Conservation (phyloP, 345 rosid genomes). For the Excoecaria agallocha region DNA sequence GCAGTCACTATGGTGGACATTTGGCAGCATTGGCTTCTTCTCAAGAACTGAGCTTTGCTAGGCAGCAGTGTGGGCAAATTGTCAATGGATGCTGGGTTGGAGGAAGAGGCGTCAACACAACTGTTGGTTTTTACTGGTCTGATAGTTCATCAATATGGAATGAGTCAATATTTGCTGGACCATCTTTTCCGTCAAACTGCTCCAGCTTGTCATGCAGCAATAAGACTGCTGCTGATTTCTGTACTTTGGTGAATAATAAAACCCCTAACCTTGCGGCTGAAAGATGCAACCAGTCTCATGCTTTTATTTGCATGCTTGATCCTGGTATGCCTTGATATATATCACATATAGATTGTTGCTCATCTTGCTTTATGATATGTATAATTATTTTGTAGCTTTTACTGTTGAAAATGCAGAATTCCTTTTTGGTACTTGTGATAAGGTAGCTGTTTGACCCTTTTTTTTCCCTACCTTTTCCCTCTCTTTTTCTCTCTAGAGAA, state of each 20-base stretch:
- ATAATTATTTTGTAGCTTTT: neutral
- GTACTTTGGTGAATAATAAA: conserved; percentile 54
- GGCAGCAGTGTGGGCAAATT: conserved; percentile 45
- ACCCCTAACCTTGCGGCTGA: conserved; percentile 43
- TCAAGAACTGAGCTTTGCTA: conserved; percentile 51
- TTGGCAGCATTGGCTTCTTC: conserved; percentile 58
- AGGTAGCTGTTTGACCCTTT: conserved; percentile 7
- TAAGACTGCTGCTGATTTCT: conserved; percentile 35
- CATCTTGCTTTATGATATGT: neutral
- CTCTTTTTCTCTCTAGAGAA: conserved; percentile 31
- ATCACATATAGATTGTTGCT: neutral
- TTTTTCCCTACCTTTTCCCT: neutral
- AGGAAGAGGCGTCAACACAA: conserved; percentile 48
- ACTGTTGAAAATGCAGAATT: neutral
- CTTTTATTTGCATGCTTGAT: conserved; percentile 60
- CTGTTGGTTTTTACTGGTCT: conserved; percentile 51
- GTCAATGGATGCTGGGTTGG: conserved; percentile 75
- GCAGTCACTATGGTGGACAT: conserved; percentile 59
- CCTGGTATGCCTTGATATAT: conserved; percentile 44
- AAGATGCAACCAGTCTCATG: conserved; percentile 55
- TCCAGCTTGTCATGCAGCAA: conserved; percentile 37
- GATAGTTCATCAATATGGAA: conserved; percentile 67
- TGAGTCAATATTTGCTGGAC: conserved; percentile 35
- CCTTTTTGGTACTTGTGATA: neutral
- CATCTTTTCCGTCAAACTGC: conserved; percentile 38